Conservation (phyloP, 2,329 filamentous ascomycete species). For the Alternaria dauci region DNA sequence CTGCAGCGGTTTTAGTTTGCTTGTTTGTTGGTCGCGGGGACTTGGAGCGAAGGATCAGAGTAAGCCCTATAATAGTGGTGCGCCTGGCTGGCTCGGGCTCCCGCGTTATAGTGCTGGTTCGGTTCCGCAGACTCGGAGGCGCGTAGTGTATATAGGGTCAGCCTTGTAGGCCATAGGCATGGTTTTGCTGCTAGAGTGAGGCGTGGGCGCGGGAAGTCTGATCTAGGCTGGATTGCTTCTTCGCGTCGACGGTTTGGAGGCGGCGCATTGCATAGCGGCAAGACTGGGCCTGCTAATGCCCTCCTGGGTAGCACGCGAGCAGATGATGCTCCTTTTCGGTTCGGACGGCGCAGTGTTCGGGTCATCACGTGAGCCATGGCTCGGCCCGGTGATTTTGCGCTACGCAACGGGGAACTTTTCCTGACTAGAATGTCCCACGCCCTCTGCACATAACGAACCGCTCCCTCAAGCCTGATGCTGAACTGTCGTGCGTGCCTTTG, state of each 20-base stretch:
- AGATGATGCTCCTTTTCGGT: slow-evolving; percentile 10
- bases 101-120: slow-evolving; percentile 22
- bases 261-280: slow-evolving; percentile 25
- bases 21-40: slow-evolving; percentile 11
- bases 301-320: slow-evolving; percentile 12
- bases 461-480: slow-evolving; percentile 49
- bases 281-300: slow-evolving; percentile 10
- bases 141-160: slow-evolving; percentile 16
- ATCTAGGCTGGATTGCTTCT: slow-evolving; percentile 37
- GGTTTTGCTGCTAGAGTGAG: slow-evolving; percentile 16
- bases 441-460: slow-evolving; percentile 18
- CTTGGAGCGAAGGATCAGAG: slow-evolving; percentile 11
- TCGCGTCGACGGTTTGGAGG: slow-evolving; percentile 15
- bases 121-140: slow-evolving; percentile 27
- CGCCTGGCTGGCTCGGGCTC: slow-evolving; percentile 19
- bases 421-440: slow-evolving; percentile 14
- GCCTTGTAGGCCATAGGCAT: slow-evolving; percentile 20
- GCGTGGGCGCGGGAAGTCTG: slow-evolving; percentile 23
- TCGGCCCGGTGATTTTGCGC: slow-evolving; percentile 21
- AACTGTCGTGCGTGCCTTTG: slow-evolving; percentile 56
- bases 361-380: slow-evolving; percentile 22
- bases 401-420: slow-evolving; percentile 27
- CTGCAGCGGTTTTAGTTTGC: slow-evolving; percentile 13
- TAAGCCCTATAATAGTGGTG: slow-evolving; percentile 17
- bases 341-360: slow-evolving; percentile 11